Evolutionary conservation across 768 basidiomycete genomes (phyloP), one percentile per base, ranked within the genome.

Genomic region (Paxillus involutus): DNA sequence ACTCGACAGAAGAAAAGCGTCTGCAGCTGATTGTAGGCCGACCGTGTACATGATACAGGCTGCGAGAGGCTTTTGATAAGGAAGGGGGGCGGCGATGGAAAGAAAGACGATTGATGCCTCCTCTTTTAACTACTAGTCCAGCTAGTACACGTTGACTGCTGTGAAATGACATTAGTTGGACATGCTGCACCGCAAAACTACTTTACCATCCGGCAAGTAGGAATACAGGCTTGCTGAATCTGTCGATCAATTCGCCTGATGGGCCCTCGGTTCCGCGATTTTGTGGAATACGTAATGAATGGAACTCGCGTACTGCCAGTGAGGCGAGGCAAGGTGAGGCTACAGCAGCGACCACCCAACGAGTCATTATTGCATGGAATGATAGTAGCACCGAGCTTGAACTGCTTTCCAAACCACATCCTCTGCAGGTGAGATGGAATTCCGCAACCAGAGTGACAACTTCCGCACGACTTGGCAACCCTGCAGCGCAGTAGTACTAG

Each of bases 41-140:
- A 77, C 71, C 35, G 76, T 71, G 45, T 73, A 73, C 77, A 78
- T 78, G 64, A 60, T 53, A 58, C 30, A 42, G 49, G 59, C 63
- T 63, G 54, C 32, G 52, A 58, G 63, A 60, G 59, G 61, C 55
- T 46, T 59, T 59, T 55, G 60, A 68, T 64, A 63, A 66, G 51
- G 46, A 51, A 44, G 51, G 58, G 55, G 33, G 47, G 54, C 55
- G 66, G 64, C 66, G 65, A 53, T 55, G 56, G 58, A 56, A 49
- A 54, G 55, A 46, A 41, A 46, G 8, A 26, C 60, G 55, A 61
- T 64, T 67, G 55, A 63, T 51, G 57, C 55, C 30, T 36, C 35
- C n/a, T 54, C 60, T 70, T 68, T 55, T 68, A 70, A 58, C 56
- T 19, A 26, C 40, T 17, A 32, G 43, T 37, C 32, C 51, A 54